Evolutionary conservation across 78 protist species (phyloP), one percentile per base, ranked within the genome.

Genomic region (Dictyostelium purpureum): DNA sequence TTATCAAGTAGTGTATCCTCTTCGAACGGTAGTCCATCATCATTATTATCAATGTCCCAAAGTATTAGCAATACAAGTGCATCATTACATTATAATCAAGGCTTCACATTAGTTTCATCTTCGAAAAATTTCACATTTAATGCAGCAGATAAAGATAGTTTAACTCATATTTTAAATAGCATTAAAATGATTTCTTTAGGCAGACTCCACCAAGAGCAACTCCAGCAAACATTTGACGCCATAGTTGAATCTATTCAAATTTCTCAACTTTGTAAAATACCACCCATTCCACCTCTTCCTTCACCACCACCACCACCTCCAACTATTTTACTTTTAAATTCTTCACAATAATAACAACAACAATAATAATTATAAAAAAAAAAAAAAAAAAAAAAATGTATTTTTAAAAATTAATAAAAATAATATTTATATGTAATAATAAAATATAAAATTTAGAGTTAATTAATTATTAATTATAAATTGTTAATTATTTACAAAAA

Each of bases 281-380:
- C 92, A 11, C 42, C 75, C 19, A 56, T 85, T 2, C 92, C 92
- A 43, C 51, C 80, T 40, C 45, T 85, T 18, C 92, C 92, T 42
- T 24, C 71, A n/a, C 45, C 83, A 16, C 82, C 92, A 6, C 92
- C 92, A 59, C 92, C 92, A 33, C 71, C 71, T 12, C 71, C 71
- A 63, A 38, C 71, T 28, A 14, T 16, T 47, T 37, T 63, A 28
- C 42, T 63, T 59, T 59, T 59, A 59, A 14, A 54, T 10, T 19
- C 7, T 21, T 52, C 16, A 52, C 21, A 52, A 19, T 52, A 19
- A 2, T 19, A 19, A 19, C 21, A 52, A 21, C 21, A 10, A 52
- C 16, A 19, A 52, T 0, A 0, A 18, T 21, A 52, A 19, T 21
- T 5, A 52, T 21, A 52, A 52, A 19, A 19, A 52, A 52, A 52